Evolutionary conservation across 164 flowering plant genomes (phyloP).

Genomic region (Stephania cephalantha): DNA sequence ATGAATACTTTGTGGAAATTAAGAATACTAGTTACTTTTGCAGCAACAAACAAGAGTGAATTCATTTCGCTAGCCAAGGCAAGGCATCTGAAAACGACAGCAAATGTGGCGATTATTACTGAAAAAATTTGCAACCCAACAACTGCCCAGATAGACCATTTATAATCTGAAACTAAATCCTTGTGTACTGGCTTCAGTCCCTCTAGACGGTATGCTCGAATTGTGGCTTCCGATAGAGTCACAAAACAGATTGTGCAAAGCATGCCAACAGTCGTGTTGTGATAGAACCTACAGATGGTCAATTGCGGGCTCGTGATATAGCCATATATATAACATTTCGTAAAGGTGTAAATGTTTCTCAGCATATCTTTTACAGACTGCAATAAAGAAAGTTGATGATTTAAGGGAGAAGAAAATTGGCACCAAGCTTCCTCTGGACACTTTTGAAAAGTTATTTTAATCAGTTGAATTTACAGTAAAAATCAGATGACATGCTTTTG

Average conservation of each 20-base stretch:
- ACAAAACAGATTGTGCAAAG: no score
- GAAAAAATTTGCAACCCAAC: neutral
- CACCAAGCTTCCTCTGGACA: no score
- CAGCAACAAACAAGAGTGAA: neutral
- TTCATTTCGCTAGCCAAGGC: neutral
- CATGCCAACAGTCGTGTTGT: no score
- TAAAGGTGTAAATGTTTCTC: neutral
- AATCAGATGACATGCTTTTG: no score
- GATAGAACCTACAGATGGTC: no score
- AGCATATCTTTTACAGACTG: neutral
- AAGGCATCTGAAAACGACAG: neutral
- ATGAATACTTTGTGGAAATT: neutral
- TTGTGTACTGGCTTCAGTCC: neutral
- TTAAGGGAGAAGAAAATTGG: no score
- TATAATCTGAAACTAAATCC: neutral
- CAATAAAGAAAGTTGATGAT: no score
- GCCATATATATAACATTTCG: neutral
- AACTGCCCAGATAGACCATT: constrained; percentile 6
- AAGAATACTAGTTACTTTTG: neutral
- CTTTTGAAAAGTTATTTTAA: no score
- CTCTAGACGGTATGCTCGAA: neutral
- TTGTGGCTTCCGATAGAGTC: neutral
- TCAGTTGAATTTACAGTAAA: no score
- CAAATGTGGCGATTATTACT: neutral
- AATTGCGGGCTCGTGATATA: neutral